Evolutionary conservation across 768 basidiomycete species (phyloP), one percentile per base, ranked within the genome.

Genomic region (Mycena venus): DNA sequence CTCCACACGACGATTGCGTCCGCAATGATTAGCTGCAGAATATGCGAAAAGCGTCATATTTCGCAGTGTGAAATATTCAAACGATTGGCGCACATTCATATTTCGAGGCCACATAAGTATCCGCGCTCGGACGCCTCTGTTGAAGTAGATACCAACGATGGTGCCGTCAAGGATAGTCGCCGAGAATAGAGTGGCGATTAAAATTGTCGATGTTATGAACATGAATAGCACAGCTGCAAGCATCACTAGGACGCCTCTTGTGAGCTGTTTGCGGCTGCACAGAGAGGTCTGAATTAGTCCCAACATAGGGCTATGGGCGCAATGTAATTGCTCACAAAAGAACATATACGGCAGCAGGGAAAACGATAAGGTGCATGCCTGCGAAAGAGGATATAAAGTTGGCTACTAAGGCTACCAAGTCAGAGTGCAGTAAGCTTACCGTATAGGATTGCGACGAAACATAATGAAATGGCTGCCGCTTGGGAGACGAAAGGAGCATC

Each of bases 61-160:
- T n/a, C n/a, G n/a, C n/a, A n/a, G n/a, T n/a, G n/a, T n/a, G 7
- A 38, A 4, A n/a, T 6, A 8, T n/a, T 27, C 2, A 31, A 42
- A 34, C 34, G n/a, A 19, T 7, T 9, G 8, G 5, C 68, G 58
- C 34, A 69, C 68, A 49, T 69, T 69, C 68, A 69, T 61, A 38
- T 69, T 69, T 38, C 68, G 68, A 27, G 68, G 68, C 68, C 68
- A 69, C 68, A 69, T 69, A 2, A 69, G 68, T 25, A 69, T 61
- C 32, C 47, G 58, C 17, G 69, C 38, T 14, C 61, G 49, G 17
- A 34, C 51, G 9, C 49, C 38, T 63, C 21, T 25, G 61, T 55
- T 55, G 29, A 70, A 70, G 27, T 70, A 70, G n/a, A 70, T 70
- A n/a, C 69, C 69, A 19, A 70, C 6, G 51, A 70, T 0, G 12